phyloP scores from a whole-genome alignment of 208 protist genomes.

The Endotrypanum monterogeii region DNA sequence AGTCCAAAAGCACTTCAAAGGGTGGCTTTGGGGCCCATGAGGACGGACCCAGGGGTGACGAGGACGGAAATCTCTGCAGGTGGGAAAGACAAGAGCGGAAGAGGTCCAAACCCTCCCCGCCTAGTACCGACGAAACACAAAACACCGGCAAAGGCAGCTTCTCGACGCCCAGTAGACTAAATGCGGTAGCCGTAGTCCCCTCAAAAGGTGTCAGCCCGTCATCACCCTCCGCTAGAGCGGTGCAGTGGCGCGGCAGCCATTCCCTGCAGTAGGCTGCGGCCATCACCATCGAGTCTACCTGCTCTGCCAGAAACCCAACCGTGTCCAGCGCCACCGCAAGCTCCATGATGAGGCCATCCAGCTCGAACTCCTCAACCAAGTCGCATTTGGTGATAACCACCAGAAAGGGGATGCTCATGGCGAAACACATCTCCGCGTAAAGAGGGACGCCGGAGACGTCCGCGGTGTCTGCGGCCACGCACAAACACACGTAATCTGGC shows the following conservation, averaged over 20 bases:
- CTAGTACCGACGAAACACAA: constrained; percentile 59
- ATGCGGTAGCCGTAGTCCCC: not conserved
- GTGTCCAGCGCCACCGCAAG: constrained; percentile 53
- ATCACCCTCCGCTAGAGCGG: constrained; percentile 40
- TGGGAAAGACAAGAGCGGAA: constrained; percentile 53
- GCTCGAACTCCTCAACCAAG: constrained; percentile 89
- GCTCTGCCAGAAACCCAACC: constrained; percentile 43
- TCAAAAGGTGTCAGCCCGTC: not conserved
- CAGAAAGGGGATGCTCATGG: constrained; percentile 91
- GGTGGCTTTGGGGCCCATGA: constrained; percentile 32
- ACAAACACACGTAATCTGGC: constrained; percentile 92
- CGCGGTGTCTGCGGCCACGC: constrained; percentile 52
- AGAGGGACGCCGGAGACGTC: constrained; percentile 40
- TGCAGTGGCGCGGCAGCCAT: constrained; percentile 35
- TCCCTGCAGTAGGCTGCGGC: constrained; percentile 29
- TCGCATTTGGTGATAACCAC: constrained; percentile 96
- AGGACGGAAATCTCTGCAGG: constrained; percentile 29
- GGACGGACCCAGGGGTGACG: constrained; percentile 19
- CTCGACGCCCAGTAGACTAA: constrained; percentile 36
- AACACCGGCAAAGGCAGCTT: constrained; percentile 59
- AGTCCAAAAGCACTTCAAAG: constrained; percentile 88
- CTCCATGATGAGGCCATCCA: constrained; percentile 90
- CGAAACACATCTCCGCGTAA: constrained; percentile 93
- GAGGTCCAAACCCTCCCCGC: constrained; percentile 47
- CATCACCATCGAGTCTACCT: constrained; percentile 35